A percentile compares a stretch with the other conserved stretches of the same genome.
These are phyloP conservation scores for Lecanicillium sp. DNA, from an alignment of 2,329 filamentous ascomycete species.

Conservation along the genomic window DNA sequence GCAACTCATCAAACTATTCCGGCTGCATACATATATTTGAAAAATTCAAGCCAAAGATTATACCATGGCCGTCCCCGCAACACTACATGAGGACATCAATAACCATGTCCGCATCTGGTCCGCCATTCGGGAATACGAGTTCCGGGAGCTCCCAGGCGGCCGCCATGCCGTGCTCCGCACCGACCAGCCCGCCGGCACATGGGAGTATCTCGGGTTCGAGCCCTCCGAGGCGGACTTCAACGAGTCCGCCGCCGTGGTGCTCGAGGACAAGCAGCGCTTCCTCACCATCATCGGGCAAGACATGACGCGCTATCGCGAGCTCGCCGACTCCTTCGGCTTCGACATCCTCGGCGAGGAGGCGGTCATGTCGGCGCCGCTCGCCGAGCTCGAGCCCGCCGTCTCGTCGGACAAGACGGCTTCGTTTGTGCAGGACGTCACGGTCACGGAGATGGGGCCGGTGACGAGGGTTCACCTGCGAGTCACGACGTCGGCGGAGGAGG, in stretches of 20 bases:
- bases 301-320: not conserved
- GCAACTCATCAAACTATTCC: too few species aligned
- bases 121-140: conserved; percentile 5
- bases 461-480: conserved; percentile 2
- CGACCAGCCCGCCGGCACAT: conserved; percentile 4
- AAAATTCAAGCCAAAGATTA: not conserved
- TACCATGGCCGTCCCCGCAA: not conserved
- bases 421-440: not conserved
- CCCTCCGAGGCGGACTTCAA: not conserved
- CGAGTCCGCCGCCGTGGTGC: not conserved
- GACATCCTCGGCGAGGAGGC: conserved; percentile 9
- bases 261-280: not conserved
- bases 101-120: conserved; percentile 2
- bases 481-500: not conserved
- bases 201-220: conserved; percentile 9
- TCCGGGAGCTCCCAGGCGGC: not conserved
- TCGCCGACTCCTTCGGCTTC: not conserved
- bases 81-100: not conserved
- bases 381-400: not conserved
- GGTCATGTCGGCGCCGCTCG: conserved; percentile 4
- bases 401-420: not conserved
- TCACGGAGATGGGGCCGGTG: not conserved
- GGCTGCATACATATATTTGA: not conserved
- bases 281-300: conserved; percentile 9
- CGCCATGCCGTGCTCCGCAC: conserved; percentile 4